phyloP scores from a whole-genome alignment of 331 rosid species.

The Quercus lobata region DNA sequence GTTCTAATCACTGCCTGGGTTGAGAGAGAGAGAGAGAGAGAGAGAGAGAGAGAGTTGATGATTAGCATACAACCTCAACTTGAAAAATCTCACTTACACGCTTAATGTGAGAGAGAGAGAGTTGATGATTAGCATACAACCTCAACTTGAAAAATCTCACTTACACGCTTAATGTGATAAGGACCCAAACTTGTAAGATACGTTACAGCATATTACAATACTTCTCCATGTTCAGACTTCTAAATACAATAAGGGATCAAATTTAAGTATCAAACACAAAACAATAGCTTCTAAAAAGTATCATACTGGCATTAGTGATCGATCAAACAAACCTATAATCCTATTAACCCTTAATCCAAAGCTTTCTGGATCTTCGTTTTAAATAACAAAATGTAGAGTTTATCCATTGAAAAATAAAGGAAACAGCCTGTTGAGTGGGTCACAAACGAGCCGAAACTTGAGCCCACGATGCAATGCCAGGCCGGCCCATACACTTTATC shows the following conservation, averaged over 20 bases:
- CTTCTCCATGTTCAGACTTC: not conserved
- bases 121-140: too few species aligned
- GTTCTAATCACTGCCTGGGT: too few species aligned
- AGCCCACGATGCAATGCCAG: slow-evolving; percentile 98
- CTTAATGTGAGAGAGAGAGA: too few species aligned
- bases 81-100: too few species aligned
- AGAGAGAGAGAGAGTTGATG: too few species aligned
- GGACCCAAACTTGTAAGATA: not conserved
- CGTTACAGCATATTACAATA: not conserved
- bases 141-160: too few species aligned
- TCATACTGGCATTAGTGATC: not conserved
- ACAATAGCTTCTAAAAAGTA: not conserved
- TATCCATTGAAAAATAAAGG: slow-evolving; percentile 88
- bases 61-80: too few species aligned
- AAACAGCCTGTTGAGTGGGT: slow-evolving; percentile 94
- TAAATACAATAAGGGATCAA: not conserved
- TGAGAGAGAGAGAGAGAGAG: too few species aligned
- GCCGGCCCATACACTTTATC: slow-evolving; percentile 90
- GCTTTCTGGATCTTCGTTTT: slow-evolving; percentile 87
- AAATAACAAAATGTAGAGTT: slow-evolving; percentile 68
- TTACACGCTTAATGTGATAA: too few species aligned
- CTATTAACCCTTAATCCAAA: slow-evolving; percentile 27
- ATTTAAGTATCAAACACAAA: not conserved
- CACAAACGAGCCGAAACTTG: slow-evolving; percentile 95
- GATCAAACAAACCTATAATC: slow-evolving; percentile 8